Base-by-base conservation (phyloP, 164 flowering plant species). In the Dillenia suffruticosa region DNA sequence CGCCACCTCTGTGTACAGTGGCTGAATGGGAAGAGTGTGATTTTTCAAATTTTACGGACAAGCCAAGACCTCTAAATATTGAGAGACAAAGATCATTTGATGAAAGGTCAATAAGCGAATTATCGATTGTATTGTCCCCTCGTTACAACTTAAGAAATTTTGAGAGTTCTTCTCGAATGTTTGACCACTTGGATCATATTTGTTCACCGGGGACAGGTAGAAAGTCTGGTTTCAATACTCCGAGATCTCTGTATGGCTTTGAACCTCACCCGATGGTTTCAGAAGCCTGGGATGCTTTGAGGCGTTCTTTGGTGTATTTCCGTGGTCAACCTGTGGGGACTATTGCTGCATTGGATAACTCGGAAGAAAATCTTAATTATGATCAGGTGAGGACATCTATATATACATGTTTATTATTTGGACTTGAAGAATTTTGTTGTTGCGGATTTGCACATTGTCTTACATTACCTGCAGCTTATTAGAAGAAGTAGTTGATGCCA, bases 251-350 rank as follows among this genome's bases (percentile, higher is more conserved):
- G 60, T 66, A 10, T 70, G 53, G 47, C 59, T 74, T 70, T 57
- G 96, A 82, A 66, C 76, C 87, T 0, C 84, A 82, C 64, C 92
- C 95, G 12, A 82, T 81, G 78, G 68, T 83, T 46, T 74, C 69
- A 10, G 95, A 92, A 58, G 96, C 93, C 45, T 85, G 96, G 96
- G 96, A 89, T 2, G 77, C 88, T 24, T 61, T 92, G 67, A 78
- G 88, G 50, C 75, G 86, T 5, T 78, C 96, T 0, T 54, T 84
- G 79, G 96, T 93, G 1, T 65, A 74, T 69, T 90, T 90, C 58
- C 89, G 96, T 22, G 89, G 89, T 12, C 84, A 81, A 60, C 87
- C 89, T 9, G 91, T 89, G 44, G 96, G 96, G 65, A 92, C 98
- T 0, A 86, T 92, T 65, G 96, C 98, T 32, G 98, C 98, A 8